Evolutionary conservation across 2,329 filamentous ascomycete species (phyloP).

Genomic region (Annulohypoxylon truncatum): DNA sequence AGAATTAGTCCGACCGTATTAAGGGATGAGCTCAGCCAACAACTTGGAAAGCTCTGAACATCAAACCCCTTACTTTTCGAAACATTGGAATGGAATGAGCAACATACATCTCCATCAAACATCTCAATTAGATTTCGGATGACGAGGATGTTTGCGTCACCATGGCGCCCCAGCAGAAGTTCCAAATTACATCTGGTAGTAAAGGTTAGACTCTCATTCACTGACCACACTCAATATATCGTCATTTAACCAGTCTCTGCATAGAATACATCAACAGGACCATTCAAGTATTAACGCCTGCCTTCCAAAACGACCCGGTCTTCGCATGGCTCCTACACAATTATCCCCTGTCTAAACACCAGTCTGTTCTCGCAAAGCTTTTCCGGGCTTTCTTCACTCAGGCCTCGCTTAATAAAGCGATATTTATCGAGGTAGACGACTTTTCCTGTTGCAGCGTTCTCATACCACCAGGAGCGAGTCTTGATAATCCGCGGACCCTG

Average conservation of each 20-base stretch:
- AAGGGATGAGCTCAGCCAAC: background rate
- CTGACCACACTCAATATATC: background rate
- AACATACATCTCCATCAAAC: background rate
- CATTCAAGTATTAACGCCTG: background rate
- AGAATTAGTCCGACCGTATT: background rate
- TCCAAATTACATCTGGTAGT: background rate
- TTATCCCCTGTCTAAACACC: background rate
- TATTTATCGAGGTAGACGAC: background rate
- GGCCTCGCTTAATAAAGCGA: background rate
- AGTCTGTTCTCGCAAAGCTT: background rate
- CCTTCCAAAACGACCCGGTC: background rate
- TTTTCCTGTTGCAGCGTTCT: background rate
- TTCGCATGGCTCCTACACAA: background rate
- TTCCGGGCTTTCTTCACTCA: background rate
- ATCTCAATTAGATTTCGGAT: background rate
- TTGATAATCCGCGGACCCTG: background rate
- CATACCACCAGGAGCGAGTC: background rate
- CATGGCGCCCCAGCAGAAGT: background rate
- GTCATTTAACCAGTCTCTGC: background rate
- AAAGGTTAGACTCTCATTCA: background rate
- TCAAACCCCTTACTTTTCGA: too few species aligned
- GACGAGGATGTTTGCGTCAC: background rate
- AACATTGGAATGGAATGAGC: background rate
- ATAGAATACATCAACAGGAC: background rate
- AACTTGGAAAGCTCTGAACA: background rate